Base-by-base conservation (phyloP, 495 filamentous ascomycete genomes). In the Aspergillus saccharolyticus region DNA sequence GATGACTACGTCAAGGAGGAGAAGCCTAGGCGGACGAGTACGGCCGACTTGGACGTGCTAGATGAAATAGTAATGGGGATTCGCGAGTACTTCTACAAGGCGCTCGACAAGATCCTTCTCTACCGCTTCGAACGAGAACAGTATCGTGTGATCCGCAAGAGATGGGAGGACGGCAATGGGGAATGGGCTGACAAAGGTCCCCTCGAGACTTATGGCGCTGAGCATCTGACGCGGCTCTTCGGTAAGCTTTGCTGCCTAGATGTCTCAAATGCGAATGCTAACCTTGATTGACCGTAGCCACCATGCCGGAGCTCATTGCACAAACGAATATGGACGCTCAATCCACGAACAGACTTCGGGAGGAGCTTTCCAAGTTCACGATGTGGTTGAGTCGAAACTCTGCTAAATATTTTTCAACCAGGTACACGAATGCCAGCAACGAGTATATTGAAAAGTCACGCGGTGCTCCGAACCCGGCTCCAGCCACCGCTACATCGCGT, bases 271-370 rank as follows among this genome's bases (percentile, higher is more conserved):
- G n/a, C 20, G 18, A 53, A 24, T 44, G 46, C 51, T 63, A 58
- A 64, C 63, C 55, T 25, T 9, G 7, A 39, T 55, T 61, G 44
- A n/a, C 19, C 42, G 7, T 55, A 97, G 94, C 96, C 12, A 85
- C 86, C 8, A 83, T 98, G 61, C 94, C 95, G 0, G 94, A 98
- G 70, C 83, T 97, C 24, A 84, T 98, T 60, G 91, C 91, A 17
- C 92, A 97, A 68, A 98, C 94, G 28, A 96, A 96, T 71, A 96
- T 98, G 94, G 94, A 97, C 66, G 76, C 83, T 22, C 91, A 92
- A 70, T 89, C 89, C 9, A 89, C 94, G 50, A 88, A 85, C 59
- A 86, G 90, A 42, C 82, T 97, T 12, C 86, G 90, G 12, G 91
- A 96, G 59, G 94, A 98, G 63, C 77, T 97, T 17, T 78, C 81